phyloP scores from a whole-genome alignment of 441 rosid species.

The Populus hybrid region DNA sequence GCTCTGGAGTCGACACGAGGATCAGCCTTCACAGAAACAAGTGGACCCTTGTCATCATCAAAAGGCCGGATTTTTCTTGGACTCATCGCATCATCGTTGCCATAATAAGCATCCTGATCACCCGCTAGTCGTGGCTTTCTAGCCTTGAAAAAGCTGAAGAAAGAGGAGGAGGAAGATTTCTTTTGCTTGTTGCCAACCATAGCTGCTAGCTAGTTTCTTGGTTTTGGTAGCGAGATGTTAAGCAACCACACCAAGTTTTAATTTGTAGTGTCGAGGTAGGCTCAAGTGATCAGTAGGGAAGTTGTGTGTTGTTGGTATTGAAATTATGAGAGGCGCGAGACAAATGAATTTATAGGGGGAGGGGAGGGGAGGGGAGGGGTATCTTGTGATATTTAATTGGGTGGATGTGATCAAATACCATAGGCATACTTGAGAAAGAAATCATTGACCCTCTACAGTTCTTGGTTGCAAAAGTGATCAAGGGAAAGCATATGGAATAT shows the following conservation, averaged over 20 bases:
- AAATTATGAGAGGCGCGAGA: neutral
- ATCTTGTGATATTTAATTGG: neutral
- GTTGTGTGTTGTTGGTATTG: neutral
- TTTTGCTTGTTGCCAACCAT: constrained; percentile 51
- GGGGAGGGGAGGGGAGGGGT: neutral
- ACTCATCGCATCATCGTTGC: constrained; percentile 27
- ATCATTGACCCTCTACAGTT: neutral
- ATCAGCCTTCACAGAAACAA: too few species aligned
- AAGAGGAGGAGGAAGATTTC: constrained; percentile 25
- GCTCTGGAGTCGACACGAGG: too few species aligned
- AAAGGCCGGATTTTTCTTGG: constrained; percentile 49
- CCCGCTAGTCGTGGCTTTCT: constrained; percentile 35
- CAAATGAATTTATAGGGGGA: neutral
- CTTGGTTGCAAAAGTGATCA: neutral
- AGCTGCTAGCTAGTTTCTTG: neutral
- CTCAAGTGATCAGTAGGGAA: too few species aligned
- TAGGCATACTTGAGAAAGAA: too few species aligned
- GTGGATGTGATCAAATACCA: neutral
- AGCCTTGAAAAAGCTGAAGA: constrained; percentile 41
- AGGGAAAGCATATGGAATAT: constrained; percentile 22
- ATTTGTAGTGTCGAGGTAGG: neutral
- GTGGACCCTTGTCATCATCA: constrained; percentile 51
- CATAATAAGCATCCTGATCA: neutral
- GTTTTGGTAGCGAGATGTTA: neutral
- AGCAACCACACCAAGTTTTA: neutral